These are phyloP conservation scores for Aurantiochytrium sp. DNA, from an alignment of 108 stramenopile species.

Conservation along the genomic window DNA sequence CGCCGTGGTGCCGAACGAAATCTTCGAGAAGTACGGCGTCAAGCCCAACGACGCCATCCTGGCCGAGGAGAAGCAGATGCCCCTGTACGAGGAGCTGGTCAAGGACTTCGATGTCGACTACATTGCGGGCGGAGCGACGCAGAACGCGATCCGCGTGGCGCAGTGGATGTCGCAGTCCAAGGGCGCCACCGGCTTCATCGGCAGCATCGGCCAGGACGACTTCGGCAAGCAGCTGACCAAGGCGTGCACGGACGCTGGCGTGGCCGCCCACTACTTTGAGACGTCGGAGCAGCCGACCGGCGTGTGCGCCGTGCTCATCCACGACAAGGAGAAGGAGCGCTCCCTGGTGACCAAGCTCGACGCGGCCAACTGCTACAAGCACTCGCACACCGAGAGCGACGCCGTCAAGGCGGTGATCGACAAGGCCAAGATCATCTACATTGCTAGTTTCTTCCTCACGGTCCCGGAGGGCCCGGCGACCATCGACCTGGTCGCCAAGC, in stretches of 20 bases:
- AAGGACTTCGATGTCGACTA: slow-evolving; percentile 76
- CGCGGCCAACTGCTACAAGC: slow-evolving; percentile 93
- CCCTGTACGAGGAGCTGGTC: slow-evolving; percentile 79
- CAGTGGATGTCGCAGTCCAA: slow-evolving; percentile 90
- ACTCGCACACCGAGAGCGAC: slow-evolving; percentile 78
- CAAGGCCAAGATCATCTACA: slow-evolving; percentile 79
- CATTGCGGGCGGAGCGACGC: slow-evolving; percentile 99
- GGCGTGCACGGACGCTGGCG: slow-evolving; percentile 87
- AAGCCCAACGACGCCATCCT: slow-evolving; percentile 88
- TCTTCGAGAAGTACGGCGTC: slow-evolving; percentile 92
- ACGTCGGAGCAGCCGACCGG: slow-evolving; percentile 87
- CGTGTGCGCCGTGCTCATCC: slow-evolving; percentile 95
- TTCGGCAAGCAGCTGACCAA: slow-evolving; percentile 72
- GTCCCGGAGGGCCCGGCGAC: slow-evolving; percentile 78
- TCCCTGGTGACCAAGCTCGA: slow-evolving; percentile 91
- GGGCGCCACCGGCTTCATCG: slow-evolving; percentile 75
- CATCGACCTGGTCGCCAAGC: slow-evolving; percentile 80
- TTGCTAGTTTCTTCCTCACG: slow-evolving; percentile 98
- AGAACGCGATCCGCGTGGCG: slow-evolving; percentile 98
- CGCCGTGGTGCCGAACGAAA: slow-evolving; percentile 78
- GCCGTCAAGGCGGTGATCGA: slow-evolving; percentile 82
- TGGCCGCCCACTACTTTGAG: slow-evolving; percentile 90
- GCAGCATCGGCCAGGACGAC: slow-evolving; percentile 76
- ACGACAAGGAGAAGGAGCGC: slow-evolving; percentile 84
- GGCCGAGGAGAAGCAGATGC: slow-evolving; percentile 94